These are phyloP conservation scores for Pichia sp. DNA, from an alignment of 1,139 yeast species.

Conservation along the genomic window DNA sequence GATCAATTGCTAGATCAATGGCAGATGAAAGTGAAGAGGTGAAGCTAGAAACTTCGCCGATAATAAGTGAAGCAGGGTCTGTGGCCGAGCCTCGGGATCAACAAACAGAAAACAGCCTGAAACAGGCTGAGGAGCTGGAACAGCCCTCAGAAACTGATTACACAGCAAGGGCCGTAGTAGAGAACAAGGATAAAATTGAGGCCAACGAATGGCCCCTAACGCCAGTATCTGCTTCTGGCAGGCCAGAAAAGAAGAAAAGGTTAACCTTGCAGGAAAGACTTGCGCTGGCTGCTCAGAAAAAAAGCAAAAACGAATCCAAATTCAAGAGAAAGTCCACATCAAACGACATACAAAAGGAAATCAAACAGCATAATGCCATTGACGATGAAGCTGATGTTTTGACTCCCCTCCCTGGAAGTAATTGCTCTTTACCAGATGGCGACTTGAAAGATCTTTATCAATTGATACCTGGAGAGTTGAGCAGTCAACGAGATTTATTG, in stretches of 20 bases:
- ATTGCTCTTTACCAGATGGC: neutral
- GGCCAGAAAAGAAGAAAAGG: conserved; percentile 37
- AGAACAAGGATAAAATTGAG: too few species aligned
- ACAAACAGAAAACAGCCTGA: too few species aligned
- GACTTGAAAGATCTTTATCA: neutral
- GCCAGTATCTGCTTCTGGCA: neutral
- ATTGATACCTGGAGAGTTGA: neutral
- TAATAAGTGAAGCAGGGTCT: too few species aligned
- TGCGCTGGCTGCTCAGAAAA: conserved; percentile 59
- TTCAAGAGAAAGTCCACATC: neutral
- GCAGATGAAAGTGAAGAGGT: too few species aligned
- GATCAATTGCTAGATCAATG: too few species aligned
- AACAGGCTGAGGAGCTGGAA: too few species aligned
- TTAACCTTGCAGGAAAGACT: conserved; percentile 74
- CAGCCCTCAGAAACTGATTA: too few species aligned
- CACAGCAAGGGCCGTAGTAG: too few species aligned
- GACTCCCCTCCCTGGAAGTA: neutral
- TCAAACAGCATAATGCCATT: neutral
- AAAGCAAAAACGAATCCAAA: conserved; percentile 11
- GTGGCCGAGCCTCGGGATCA: too few species aligned
- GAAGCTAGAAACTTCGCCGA: too few species aligned
- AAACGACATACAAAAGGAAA: conserved; percentile 4
- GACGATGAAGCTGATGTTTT: neutral
- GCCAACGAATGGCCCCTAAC: too few species aligned
- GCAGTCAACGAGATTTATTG: conserved; percentile 13